Base-by-base conservation (phyloP, 768 basidiomycete genomes). In the Trametes elegans region DNA sequence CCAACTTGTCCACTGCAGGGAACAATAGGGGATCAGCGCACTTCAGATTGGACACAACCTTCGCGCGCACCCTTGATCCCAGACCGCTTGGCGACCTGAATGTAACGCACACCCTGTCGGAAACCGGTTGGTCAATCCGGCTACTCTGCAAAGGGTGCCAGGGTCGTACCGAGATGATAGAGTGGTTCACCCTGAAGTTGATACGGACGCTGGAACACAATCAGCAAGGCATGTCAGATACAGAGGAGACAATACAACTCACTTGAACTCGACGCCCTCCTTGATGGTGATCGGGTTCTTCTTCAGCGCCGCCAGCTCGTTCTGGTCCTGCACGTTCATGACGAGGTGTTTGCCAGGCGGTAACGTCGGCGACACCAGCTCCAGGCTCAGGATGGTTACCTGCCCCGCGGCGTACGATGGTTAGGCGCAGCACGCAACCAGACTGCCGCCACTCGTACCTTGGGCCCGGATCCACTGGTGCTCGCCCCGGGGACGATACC, bases 1-100 rank as follows among this genome's bases (percentile, higher is more conserved):
- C 93, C 64, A 91, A 69, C 70, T 88, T 96, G 72, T 96, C 96
- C 64, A 96, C 94, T 94, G n/a, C n/a, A n/a, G n/a, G n/a, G n/a
- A 9, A n/a, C 23, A 16, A 24, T 18, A 2, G 50, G 29, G 18
- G 27, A 32, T 48, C 48, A 29, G 41, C 18, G 29, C 13, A 46
- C 14, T n/a, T 36, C 21, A 16, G 32, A 39, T 24, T 35, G 51
- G 54, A 27, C 47, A 51, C 41, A 50, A 53, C 39, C 32, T 42
- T 23, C 13, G 24, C 35, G 58, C 61, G 58, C 61, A 92, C 94
- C 88, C 71, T 75, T 85, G 29, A 95, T 28, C 7, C 89, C 86
- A 3, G 82, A 71, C 5, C 88, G 82, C 73, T 94, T 95, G 57
- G 93, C 94, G 28, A 90, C 78, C 72, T 98, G 95, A 29, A 96